Evolutionary conservation across 1,284 basidiomycete species (phyloP).

Genomic region (Marasmius sp.): DNA sequence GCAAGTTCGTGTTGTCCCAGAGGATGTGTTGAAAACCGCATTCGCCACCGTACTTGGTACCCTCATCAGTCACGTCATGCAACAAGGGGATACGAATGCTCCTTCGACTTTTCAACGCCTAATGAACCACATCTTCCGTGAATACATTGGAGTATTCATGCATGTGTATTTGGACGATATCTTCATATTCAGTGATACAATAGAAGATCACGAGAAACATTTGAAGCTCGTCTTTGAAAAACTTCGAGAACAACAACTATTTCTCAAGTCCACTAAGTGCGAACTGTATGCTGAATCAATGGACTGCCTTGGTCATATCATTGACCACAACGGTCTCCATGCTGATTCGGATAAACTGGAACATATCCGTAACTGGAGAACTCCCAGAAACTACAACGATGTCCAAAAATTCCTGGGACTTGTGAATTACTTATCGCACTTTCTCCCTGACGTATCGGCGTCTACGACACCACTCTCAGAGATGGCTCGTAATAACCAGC

Average conservation of each 20-base stretch:
- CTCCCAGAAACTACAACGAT: slow-evolving; percentile 23
- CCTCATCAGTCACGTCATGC: slow-evolving; percentile 24
- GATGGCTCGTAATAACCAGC: no score
- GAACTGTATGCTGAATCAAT: slow-evolving; percentile 21
- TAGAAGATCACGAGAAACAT: no score
- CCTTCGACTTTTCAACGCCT: slow-evolving; percentile 21
- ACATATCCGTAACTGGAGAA: slow-evolving; percentile 22
- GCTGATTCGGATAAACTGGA: slow-evolving; percentile 20
- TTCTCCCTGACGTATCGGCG: slow-evolving; percentile 25
- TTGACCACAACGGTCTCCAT: slow-evolving; percentile 18
- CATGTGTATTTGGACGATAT: slow-evolving; percentile 36
- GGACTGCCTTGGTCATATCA: slow-evolving; percentile 21
- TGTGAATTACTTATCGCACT: slow-evolving; percentile 29
- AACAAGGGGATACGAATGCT: slow-evolving; percentile 32
- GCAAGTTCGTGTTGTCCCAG: slow-evolving; percentile 16
- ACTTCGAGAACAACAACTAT: no score
- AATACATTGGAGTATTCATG: slow-evolving; percentile 23
- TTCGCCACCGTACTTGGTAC: slow-evolving; percentile 25
- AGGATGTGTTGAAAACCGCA: slow-evolving; percentile 5
- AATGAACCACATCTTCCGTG: slow-evolving; percentile 24
- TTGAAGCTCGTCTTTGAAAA: no score
- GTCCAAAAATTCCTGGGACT: slow-evolving; percentile 31
- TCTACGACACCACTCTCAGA: slow-evolving; percentile 18
- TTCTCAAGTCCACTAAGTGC: no score
- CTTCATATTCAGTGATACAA: no score